phyloP scores from a whole-genome alignment of 1,139 yeast genomes.

The Meyerozyma smithsonii region DNA sequence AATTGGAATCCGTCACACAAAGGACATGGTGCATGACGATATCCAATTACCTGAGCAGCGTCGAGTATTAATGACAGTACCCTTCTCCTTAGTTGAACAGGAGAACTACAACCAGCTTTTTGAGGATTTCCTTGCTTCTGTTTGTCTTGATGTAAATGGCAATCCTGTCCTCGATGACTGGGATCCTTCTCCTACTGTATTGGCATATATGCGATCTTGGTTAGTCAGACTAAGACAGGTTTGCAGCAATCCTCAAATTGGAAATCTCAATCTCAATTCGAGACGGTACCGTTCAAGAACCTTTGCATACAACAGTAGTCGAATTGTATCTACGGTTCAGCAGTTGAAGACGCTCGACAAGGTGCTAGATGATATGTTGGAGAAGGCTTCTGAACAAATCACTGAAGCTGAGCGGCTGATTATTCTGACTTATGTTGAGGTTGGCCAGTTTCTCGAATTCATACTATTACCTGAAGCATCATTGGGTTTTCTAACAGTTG shows the following conservation, averaged over 20 bases:
- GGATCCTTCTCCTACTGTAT: conserved; percentile 41
- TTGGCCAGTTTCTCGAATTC: conserved; percentile 64
- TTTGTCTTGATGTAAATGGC: conserved; percentile 57
- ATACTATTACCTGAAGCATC: conserved; percentile 48
- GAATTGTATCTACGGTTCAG: conserved; percentile 19
- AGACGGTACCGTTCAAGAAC: conserved; percentile 24
- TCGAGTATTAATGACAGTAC: conserved; percentile 61
- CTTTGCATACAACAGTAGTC: conserved; percentile 7
- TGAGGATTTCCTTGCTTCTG: conserved; percentile 56
- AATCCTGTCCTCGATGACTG: conserved; percentile 47
- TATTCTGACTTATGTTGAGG: conserved; percentile 38
- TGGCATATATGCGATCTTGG: conserved; percentile 58
- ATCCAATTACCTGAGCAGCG: conserved; percentile 74
- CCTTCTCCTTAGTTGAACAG: conserved; percentile 78
- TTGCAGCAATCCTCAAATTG: conserved; percentile 80
- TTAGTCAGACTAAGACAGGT: conserved; percentile 64
- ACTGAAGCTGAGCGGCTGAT: conserved; percentile 45
- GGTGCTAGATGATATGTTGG: conserved; percentile 61
- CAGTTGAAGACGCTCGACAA: conserved; percentile 60
- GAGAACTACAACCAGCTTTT: conserved; percentile 69
- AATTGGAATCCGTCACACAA: conserved; percentile 74
- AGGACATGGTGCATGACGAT: conserved; percentile 74
- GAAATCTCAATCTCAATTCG: conserved; percentile 31
- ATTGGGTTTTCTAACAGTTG: conserved; percentile 34
- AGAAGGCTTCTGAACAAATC: conserved; percentile 46